Percentiles rank a stretch among this genome's conserved stretches.
Evolutionary conservation across 2,329 filamentous ascomycete species (phyloP).

Genomic region (Neoascochyta sp.): DNA sequence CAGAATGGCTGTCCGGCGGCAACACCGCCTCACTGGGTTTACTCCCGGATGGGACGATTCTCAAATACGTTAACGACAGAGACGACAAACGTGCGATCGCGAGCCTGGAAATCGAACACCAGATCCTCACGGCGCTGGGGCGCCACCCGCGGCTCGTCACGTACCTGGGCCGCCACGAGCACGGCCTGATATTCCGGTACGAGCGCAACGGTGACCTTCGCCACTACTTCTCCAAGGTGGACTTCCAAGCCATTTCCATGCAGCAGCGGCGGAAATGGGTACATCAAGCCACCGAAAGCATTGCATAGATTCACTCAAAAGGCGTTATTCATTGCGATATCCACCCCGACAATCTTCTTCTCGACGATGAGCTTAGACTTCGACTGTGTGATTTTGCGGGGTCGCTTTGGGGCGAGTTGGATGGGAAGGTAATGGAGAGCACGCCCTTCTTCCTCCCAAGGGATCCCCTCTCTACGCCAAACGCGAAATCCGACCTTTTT

Average conservation of each 20-base stretch:
- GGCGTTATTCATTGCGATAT: conserved; percentile 43
- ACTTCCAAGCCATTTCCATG: conserved; percentile 6
- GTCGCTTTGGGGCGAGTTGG: conserved; percentile 29
- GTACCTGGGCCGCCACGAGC: conserved; percentile 10
- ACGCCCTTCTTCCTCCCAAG: conserved; percentile 15
- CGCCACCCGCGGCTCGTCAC: conserved; percentile 10
- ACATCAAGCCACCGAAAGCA: conserved; percentile 21
- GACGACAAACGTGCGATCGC: conserved; percentile 9
- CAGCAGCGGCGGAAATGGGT: conserved; percentile 9
- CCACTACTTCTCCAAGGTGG: conserved; percentile 7
- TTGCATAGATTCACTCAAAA: conserved; percentile 37
- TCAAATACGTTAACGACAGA: conserved; percentile 13
- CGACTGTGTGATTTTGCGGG: conserved; percentile 40
- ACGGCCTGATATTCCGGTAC: conserved; percentile 10
- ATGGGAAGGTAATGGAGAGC: conserved; percentile 18
- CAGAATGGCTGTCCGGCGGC: conserved; percentile 12
- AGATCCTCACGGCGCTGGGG: conserved; percentile 11
- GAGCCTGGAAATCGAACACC: conserved; percentile 11
- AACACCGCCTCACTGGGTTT: conserved; percentile 12
- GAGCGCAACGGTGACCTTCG: conserved; percentile 11
- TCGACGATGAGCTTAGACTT: conserved; percentile 36
- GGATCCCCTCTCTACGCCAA: conserved; percentile 12
- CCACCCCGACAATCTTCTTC: conserved; percentile 40
- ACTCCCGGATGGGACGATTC: conserved; percentile 11
- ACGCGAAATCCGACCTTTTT: conserved; percentile 33